Evolutionary conservation across 805 yeast genomes (phyloP).

Genomic region (Metschnikowia gelsemii): DNA sequence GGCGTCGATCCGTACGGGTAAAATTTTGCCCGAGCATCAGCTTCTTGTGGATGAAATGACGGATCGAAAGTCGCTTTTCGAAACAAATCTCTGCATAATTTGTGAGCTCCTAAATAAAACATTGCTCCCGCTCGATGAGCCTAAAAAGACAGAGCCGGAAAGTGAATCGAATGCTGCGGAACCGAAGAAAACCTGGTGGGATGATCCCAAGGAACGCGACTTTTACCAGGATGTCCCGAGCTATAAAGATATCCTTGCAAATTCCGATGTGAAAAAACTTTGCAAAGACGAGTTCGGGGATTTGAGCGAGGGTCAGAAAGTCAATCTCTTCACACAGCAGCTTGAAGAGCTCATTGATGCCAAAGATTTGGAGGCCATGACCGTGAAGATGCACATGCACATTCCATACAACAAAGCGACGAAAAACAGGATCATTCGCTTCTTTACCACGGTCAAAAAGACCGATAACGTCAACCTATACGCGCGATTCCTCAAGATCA

Average conservation of each 20-base stretch:
- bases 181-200: constrained; percentile 47
- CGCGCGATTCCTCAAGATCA: constrained; percentile 68
- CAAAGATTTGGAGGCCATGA: constrained; percentile 50
- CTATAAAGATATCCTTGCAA: constrained; percentile 32
- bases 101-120: constrained; percentile 13
- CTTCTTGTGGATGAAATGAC: constrained; percentile 9
- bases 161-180: constrained; percentile 12
- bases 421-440: constrained; percentile 54
- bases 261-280: constrained; percentile 15
- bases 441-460: constrained; percentile 49
- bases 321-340: constrained; percentile 42
- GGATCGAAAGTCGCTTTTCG: constrained; percentile 5
- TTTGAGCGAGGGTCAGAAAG: constrained; percentile 37
- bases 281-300: constrained; percentile 12
- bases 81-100: constrained; percentile 9
- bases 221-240: constrained; percentile 62
- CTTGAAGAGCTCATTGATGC: constrained; percentile 46
- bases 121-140: constrained; percentile 23
- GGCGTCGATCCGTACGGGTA: constrained; percentile 68
- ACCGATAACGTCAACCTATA: constrained; percentile 48
- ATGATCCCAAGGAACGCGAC: constrained; percentile 56
- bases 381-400: constrained; percentile 47
- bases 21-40: constrained; percentile 43
- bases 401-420: constrained; percentile 72
- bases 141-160: constrained; percentile 23